Base-by-base conservation (phyloP, 2,329 filamentous ascomycete genomes). In the Penicillium capsulatum region DNA sequence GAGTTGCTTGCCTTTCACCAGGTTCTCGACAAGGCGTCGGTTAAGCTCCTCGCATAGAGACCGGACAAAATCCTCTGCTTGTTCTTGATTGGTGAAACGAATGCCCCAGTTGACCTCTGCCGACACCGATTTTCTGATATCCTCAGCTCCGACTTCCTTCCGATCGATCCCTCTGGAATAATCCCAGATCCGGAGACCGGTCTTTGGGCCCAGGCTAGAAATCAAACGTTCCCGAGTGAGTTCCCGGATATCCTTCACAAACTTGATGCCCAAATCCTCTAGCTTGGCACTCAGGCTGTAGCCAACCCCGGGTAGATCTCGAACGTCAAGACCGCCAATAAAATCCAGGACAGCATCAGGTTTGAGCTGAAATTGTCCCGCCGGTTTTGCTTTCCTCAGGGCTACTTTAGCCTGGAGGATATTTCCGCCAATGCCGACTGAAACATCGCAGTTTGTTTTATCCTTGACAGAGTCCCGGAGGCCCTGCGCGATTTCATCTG, bases 31-130 rank as follows among this genome's bases (percentile, higher is more conserved):
- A 13, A 98, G 69, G 1, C 92, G 78, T 40, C 82, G 83, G 53
- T 90, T 82, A 5, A 98, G 69, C 63, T 98, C 92, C 40, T 83
- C 83, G 58, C 86, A 92, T 0, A 98, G 70, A 50, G 86, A 92
- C 45, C 80, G 72, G 19, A 97, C 76, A 61, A 98, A 98, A 49
- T 94, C 87, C 43, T 97, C 91, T 0, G 89, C 90, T 64, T 98
- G 91, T n/a, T 79, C 76, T 57, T 96, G 88, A 44, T 77, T 94
- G 51, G 92, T 80, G 60, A 98, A 98, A 4, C 92, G 82, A 40
- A 98, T 94, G 2, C 94, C 92, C 92, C 92, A 98, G 55, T 92
- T 98, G 47, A 98, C 88, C 61, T 98, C 92, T 1, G 91, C 91
- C 2, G 92, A 97, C 0, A 98, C 88, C 0, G 91, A 97, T 60